Evolutionary conservation across 129 eudicot genomes (phyloP).

Genomic region (Silybum marianum): DNA sequence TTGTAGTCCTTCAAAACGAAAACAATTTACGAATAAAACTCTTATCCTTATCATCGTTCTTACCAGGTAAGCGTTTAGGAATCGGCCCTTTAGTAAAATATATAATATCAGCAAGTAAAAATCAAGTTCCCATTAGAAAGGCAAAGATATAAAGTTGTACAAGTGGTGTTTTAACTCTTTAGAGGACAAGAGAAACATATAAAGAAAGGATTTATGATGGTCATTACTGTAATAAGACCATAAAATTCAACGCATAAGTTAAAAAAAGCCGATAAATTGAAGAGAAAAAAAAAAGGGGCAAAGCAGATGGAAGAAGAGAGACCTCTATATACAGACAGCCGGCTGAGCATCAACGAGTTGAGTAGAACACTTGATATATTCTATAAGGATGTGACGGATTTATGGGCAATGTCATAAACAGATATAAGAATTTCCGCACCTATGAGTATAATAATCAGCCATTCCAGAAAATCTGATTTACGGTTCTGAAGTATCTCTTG

Average conservation of each 20-base stretch:
- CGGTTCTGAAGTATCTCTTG: constrained; percentile 94
- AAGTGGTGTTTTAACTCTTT: not conserved
- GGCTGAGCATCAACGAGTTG: not conserved
- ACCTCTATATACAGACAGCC: constrained; percentile 14
- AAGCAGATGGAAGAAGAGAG: not conserved
- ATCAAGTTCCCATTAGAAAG: not conserved
- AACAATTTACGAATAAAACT: too few species aligned
- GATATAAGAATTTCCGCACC: constrained; percentile 89
- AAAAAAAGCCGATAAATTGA: not conserved
- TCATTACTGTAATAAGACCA: not conserved
- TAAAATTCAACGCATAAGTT: not conserved
- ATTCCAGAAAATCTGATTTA: constrained; percentile 92
- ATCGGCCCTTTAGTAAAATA: not conserved
- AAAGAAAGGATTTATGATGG: not conserved
- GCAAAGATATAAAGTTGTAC: not conserved
- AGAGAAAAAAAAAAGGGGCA: not conserved
- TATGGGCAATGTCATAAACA: constrained; percentile 82
- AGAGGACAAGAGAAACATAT: not conserved
- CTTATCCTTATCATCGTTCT: too few species aligned
- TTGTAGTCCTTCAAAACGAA: too few species aligned
- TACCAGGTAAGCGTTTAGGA: too few species aligned
- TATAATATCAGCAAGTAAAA: not conserved
- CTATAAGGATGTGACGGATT: constrained; percentile 52
- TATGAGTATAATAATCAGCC: constrained; percentile 86
- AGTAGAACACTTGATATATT: not conserved